Evolutionary conservation across 108 stramenopile genomes (phyloP).

Genomic region (Poteriospumella lacustris): DNA sequence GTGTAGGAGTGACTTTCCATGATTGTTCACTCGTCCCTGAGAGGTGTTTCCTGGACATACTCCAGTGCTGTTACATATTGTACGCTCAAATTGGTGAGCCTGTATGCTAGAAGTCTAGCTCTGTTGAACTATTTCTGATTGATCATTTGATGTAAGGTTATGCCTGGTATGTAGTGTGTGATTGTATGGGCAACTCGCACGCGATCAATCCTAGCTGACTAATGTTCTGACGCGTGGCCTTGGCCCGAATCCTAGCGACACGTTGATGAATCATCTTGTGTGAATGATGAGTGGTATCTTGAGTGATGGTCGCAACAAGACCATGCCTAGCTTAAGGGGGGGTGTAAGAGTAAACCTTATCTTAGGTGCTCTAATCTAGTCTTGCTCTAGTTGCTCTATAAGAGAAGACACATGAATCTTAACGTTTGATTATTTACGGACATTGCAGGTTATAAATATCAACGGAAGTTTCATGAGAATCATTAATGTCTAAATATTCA

Average conservation of each 20-base stretch:
- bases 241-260: slow-evolving; percentile 6
- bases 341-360: slow-evolving; percentile 8
- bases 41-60: slow-evolving; percentile 6
- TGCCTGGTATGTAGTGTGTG: slow-evolving; percentile 6
- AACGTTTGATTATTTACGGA: slow-evolving; percentile 8
- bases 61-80: slow-evolving; percentile 7
- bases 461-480: slow-evolving; percentile 8
- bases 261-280: slow-evolving; percentile 7
- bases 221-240: slow-evolving; percentile 6
- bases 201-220: slow-evolving; percentile 6
- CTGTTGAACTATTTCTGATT: slow-evolving; percentile 8
- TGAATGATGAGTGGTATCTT: slow-evolving; percentile 8
- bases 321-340: slow-evolving; percentile 6
- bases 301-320: slow-evolving; percentile 6
- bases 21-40: slow-evolving; percentile 6
- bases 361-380: slow-evolving; percentile 7
- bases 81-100: slow-evolving; percentile 6
- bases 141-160: slow-evolving; percentile 3
- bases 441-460: slow-evolving; percentile 8
- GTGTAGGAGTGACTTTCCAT: slow-evolving; percentile 7
- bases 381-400: slow-evolving; percentile 7
- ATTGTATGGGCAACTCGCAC: slow-evolving; percentile 6
- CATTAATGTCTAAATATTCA: slow-evolving; percentile 9
- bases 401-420: slow-evolving; percentile 8
- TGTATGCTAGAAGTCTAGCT: slow-evolving; percentile 7